Percentiles rank a stretch among this genome's conserved stretches.
phyloP scores from a whole-genome alignment of 1,139 yeast genomes.

The Pichia sp. region DNA sequence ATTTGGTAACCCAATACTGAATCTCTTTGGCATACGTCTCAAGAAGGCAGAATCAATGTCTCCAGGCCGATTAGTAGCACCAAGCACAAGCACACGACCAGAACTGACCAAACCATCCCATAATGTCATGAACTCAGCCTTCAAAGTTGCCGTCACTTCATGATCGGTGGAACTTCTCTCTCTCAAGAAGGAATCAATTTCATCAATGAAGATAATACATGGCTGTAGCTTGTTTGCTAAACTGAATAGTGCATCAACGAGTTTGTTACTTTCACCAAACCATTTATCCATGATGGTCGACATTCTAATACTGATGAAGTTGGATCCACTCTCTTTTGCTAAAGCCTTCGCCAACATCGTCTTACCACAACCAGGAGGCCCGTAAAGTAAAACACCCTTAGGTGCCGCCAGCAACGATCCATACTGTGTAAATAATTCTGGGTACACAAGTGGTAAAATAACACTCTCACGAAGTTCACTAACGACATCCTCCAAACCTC shows the following conservation, averaged over 20 bases:
- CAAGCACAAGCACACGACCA: constrained; percentile 81
- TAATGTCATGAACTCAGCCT: constrained; percentile 95
- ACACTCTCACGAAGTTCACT: constrained; percentile 86
- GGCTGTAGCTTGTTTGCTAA: constrained; percentile 89
- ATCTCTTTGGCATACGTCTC: constrained; percentile 88
- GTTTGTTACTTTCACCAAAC: constrained; percentile 95
- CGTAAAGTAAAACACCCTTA: constrained; percentile 86
- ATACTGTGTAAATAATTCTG: constrained; percentile 56
- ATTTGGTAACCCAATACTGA: constrained; percentile 72
- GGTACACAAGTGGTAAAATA: constrained; percentile 76
- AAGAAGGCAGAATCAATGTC: constrained; percentile 92
- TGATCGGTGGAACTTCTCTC: constrained; percentile 84
- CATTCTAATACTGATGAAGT: constrained; percentile 86
- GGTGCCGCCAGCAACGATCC: constrained; percentile 77
- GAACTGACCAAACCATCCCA: constrained; percentile 89
- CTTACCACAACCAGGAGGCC: constrained; percentile 98
- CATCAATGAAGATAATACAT: constrained; percentile 92
- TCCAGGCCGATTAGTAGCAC: constrained; percentile 89
- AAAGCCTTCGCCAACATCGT: constrained; percentile 96
- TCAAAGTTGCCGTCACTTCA: constrained; percentile 91
- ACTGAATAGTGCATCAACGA: constrained; percentile 89
- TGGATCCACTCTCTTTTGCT: constrained; percentile 89
- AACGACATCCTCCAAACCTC: constrained; percentile 77
- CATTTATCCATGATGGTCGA: constrained; percentile 95
- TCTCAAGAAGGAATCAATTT: constrained; percentile 88